Percentiles rank a stretch among this genome's conserved stretches.
These are phyloP conservation scores for Daldinia grandis DNA, from an alignment of 495 filamentous ascomycete species.

Conservation along the genomic window DNA sequence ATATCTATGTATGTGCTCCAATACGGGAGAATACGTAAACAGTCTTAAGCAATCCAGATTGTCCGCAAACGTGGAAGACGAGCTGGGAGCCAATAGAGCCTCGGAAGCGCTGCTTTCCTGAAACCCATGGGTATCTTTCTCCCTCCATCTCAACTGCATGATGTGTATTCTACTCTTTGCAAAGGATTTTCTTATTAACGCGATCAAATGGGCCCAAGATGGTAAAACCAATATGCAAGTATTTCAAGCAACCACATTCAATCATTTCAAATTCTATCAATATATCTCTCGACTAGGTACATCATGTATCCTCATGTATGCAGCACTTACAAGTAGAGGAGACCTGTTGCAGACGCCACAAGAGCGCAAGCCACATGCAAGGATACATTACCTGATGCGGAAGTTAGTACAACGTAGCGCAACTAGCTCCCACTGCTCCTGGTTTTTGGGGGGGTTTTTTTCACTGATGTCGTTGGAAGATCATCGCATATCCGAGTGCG, in stretches of 20 bases:
- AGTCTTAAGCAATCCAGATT: slow-evolving; percentile 12
- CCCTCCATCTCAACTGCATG: slow-evolving; percentile 28
- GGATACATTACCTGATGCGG: slow-evolving; percentile 24
- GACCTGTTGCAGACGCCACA: slow-evolving; percentile 27
- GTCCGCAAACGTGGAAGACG: slow-evolving; percentile 8
- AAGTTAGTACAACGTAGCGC: slow-evolving; percentile 15
- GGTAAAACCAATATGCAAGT: neutral
- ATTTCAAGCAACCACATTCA: slow-evolving; percentile 1
- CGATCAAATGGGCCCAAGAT: neutral
- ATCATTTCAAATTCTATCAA: neutral
- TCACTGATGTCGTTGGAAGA: neutral
- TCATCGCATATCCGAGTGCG: slow-evolving; percentile 11
- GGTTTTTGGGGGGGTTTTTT: no score
- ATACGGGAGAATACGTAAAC: slow-evolving; percentile 13
- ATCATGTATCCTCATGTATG: neutral
- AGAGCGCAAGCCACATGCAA: slow-evolving; percentile 31
- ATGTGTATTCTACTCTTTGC: neutral
- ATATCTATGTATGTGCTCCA: slow-evolving; percentile 14
- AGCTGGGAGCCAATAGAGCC: slow-evolving; percentile 27
- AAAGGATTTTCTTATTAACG: slow-evolving; percentile 22
- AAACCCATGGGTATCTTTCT: slow-evolving; percentile 32
- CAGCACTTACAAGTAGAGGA: neutral
- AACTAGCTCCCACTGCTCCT: slow-evolving; percentile 12
- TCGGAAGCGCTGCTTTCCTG: slow-evolving; percentile 9
- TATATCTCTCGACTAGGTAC: neutral